Percentiles rank a stretch among this genome's conserved stretches.
These are phyloP conservation scores for Angomonas deanei DNA, from an alignment of 208 protist species.

Conservation along the genomic window DNA sequence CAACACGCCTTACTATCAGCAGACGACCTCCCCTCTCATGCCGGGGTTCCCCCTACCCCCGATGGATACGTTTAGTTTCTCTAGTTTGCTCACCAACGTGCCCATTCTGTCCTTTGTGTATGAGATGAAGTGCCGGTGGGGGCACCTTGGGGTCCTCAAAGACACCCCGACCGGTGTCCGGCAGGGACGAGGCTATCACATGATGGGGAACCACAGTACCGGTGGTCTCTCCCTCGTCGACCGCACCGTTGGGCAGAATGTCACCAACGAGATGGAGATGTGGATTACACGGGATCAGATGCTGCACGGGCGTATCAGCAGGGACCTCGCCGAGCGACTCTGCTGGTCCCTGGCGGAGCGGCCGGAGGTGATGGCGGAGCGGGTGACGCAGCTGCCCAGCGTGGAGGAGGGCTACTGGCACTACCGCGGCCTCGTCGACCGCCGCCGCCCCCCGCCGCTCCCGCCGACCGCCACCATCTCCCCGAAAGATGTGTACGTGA, in stretches of 20 bases:
- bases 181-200: not conserved
- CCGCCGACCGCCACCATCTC: conserved; percentile 12
- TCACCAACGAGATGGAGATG: conserved; percentile 78
- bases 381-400: conserved; percentile 38
- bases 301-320: conserved; percentile 71
- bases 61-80: conserved; percentile 87
- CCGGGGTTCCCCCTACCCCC: conserved; percentile 35
- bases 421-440: conserved; percentile 71
- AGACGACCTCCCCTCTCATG: not conserved
- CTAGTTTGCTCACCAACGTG: conserved; percentile 78
- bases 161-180: conserved; percentile 21
- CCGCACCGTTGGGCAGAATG: conserved; percentile 22
- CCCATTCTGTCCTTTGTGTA: conserved; percentile 80
- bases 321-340: conserved; percentile 54
- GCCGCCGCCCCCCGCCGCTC: conserved; percentile 41
- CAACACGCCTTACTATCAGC: too few species aligned
- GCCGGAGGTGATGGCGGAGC: conserved; percentile 58
- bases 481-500: conserved; percentile 72
- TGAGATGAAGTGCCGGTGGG: conserved; percentile 82
- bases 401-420: conserved; percentile 63
- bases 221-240: conserved; percentile 16
- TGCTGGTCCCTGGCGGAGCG: conserved; percentile 68
- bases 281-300: conserved; percentile 79
- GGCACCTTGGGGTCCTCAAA: conserved; percentile 54
- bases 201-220: conserved; percentile 22